phyloP scores from a whole-genome alignment of 225 moss, liverwort and hornwort genomes.

The Neckera pumila region DNA sequence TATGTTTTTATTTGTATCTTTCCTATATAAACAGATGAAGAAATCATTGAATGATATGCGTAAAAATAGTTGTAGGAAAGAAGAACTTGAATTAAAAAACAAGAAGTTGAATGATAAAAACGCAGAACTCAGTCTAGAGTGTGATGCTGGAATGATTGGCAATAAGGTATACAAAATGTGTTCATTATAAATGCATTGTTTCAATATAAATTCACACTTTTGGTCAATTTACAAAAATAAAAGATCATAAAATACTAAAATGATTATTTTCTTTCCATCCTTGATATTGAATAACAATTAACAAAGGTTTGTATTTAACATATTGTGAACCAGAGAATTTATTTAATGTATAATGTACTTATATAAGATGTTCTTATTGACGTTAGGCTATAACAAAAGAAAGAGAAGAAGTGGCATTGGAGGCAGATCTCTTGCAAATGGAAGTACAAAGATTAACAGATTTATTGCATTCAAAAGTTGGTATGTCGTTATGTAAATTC shows the following conservation, averaged over 20 bases:
- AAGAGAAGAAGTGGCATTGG: conserved; percentile 74
- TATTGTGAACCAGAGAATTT: no score
- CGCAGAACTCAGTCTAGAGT: conserved; percentile 55
- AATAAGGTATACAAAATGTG: conserved; percentile 30
- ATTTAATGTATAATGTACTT: not conserved
- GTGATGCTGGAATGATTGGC: conserved; percentile 53
- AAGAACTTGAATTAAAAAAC: conserved; percentile 52
- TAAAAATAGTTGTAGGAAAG: conserved; percentile 52
- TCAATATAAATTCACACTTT: not conserved
- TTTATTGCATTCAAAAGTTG: conserved; percentile 72
- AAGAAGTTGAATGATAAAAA: conserved; percentile 46
- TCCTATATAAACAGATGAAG: conserved; percentile 38
- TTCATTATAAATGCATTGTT: not conserved
- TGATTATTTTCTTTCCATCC: not conserved
- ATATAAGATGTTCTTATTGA: not conserved
- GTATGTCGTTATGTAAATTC: not conserved
- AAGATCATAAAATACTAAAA: no score
- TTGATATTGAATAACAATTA: not conserved
- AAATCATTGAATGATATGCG: conserved; percentile 59
- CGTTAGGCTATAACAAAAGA: conserved; percentile 46
- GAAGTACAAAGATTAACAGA: conserved; percentile 82
- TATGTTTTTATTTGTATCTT: not conserved
- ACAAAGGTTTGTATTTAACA: not conserved
- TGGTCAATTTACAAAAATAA: not conserved
- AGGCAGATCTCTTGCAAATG: conserved; percentile 82